Percentiles rank a stretch among this genome's conserved stretches.
These are phyloP conservation scores for Monilinia polystroma DNA, from an alignment of 2,329 filamentous ascomycete genomes.

Conservation along the genomic window DNA sequence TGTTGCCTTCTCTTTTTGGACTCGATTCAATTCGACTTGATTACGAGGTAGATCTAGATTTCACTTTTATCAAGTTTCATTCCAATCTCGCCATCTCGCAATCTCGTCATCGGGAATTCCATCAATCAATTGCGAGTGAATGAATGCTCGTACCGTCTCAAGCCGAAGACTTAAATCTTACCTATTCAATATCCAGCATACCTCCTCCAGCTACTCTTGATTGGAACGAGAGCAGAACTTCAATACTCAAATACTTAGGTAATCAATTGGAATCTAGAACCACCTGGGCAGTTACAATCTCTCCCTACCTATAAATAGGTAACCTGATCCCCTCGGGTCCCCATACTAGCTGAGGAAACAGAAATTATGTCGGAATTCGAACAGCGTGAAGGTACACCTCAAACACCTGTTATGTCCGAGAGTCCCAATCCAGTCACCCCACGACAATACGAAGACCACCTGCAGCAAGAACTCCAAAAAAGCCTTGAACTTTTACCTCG, in stretches of 20 bases:
- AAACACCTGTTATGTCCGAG: constrained; percentile 28
- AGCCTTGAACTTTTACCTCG: constrained; percentile 33
- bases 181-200: neutral
- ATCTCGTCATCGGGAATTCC: neutral
- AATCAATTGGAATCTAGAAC: constrained; percentile 9
- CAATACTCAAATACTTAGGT: neutral
- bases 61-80: constrained; percentile 1
- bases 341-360: neutral
- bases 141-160: neutral
- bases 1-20: neutral
- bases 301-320: no score
- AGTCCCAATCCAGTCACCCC: constrained; percentile 25
- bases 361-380: constrained; percentile 21
- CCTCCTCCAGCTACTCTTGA: neutral
- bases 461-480: constrained; percentile 22
- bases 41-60: no score
- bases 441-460: constrained; percentile 21
- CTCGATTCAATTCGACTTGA: neutral
- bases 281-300: no score
- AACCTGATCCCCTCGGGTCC: constrained; percentile 2
- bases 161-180: neutral
- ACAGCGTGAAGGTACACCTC: constrained; percentile 17
- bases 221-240: neutral
- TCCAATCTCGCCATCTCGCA: neutral
- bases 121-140: neutral